These are phyloP conservation scores for Neophaeococcomyces aloes DNA, from an alignment of 2,329 filamentous ascomycete species.

Conservation along the genomic window DNA sequence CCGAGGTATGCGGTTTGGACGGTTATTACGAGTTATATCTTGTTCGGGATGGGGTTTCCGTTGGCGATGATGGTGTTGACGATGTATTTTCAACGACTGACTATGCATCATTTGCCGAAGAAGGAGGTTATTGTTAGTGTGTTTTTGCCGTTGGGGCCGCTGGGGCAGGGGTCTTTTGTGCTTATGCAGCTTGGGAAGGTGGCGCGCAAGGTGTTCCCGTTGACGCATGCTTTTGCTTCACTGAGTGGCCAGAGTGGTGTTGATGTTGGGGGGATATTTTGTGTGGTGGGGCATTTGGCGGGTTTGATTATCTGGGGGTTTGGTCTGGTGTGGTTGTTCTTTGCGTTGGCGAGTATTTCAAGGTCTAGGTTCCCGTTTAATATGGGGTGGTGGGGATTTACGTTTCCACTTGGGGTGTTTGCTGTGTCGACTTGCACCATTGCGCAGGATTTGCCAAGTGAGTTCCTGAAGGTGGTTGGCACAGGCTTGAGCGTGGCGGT, in stretches of 20 bases:
- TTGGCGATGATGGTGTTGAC: conserved; percentile 54
- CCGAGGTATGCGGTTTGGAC: conserved; percentile 49
- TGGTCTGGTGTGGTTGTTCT: conserved; percentile 30
- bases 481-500: conserved; percentile 44
- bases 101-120: conserved; percentile 56
- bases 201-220: conserved; percentile 29
- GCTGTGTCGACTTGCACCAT: conserved; percentile 33
- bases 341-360: conserved; percentile 27
- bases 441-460: conserved; percentile 42
- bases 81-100: conserved; percentile 59
- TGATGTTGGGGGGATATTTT: conserved; percentile 24
- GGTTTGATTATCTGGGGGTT: conserved; percentile 31
- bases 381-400: conserved; percentile 53
- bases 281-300: conserved; percentile 26
- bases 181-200: conserved; percentile 42
- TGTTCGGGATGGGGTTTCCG: conserved; percentile 50
- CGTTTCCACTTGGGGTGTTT: conserved; percentile 48
- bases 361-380: conserved; percentile 45
- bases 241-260: neutral
- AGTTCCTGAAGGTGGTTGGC: conserved; percentile 46
- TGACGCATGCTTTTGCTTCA: conserved; percentile 24
- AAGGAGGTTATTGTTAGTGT: conserved; percentile 57
- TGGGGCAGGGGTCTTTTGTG: conserved; percentile 55
- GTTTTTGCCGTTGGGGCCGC: conserved; percentile 56
- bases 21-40: conserved; percentile 52